Percentiles rank a stretch among this genome's conserved stretches.
These are phyloP conservation scores for Herpotrichia juniperi DNA, from an alignment of 2,329 filamentous ascomycete genomes.

Conservation along the genomic window DNA sequence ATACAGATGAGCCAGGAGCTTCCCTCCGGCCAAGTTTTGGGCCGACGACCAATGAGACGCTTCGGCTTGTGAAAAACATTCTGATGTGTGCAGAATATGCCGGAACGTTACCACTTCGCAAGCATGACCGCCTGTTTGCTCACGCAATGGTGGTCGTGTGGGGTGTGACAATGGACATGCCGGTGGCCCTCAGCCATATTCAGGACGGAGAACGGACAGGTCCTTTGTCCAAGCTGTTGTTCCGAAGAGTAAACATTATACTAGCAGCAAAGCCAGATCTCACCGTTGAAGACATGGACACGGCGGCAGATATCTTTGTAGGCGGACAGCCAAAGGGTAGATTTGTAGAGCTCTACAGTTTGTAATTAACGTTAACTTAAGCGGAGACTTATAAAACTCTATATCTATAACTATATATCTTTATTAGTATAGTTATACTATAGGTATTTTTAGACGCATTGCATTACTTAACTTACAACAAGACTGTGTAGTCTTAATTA, in stretches of 20 bases:
- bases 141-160: constrained; percentile 17
- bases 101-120: constrained; percentile 15
- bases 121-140: constrained; percentile 17
- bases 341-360: constrained; percentile 17
- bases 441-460: not conserved
- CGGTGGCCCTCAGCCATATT: constrained; percentile 5
- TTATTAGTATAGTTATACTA: not conserved
- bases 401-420: not conserved
- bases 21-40: constrained; percentile 6
- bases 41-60: constrained; percentile 13
- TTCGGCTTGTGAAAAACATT: constrained; percentile 15
- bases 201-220: constrained; percentile 7
- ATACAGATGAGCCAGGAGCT: constrained; percentile 1
- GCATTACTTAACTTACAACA: not conserved
- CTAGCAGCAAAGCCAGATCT: constrained; percentile 14
- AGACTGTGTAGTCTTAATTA: not conserved
- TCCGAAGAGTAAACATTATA: constrained; percentile 12
- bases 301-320: constrained; percentile 21
- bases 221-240: constrained; percentile 11
- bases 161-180: constrained; percentile 16
- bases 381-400: not conserved
- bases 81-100: constrained; percentile 19
- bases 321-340: constrained; percentile 17
- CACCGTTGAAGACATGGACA: constrained; percentile 17
- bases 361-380: constrained; percentile 12